Base-by-base conservation (phyloP, 805 yeast genomes). In the Candida verbasci region DNA sequence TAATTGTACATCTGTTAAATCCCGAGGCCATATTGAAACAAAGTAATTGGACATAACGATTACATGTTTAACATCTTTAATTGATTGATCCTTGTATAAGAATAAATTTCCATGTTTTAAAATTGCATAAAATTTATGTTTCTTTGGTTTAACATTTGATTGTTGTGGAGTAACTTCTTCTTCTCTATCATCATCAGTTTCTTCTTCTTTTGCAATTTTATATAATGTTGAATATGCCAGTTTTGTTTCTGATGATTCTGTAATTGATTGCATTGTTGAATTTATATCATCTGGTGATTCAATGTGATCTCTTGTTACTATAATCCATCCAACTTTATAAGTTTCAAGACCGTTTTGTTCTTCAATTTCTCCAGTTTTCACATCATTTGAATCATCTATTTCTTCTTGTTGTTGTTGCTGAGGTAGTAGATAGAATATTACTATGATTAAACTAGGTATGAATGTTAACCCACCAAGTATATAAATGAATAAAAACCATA, bases 71-170 rank as follows among this genome's bases (percentile, higher is more conserved):
- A 84, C 81, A 55, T 79, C 78, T 50, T 68, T 72, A 53, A 77
- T 69, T 32, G 68, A 64, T 41, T 81, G 83, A 51, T 84, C 86
- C 41, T 77, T 76, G 60, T 86, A 91, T n/a, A 93, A 64, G 52
- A 89, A 86, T 37, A 93, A 60, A 52, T 88, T 88, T 0, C 96
- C 95, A 50, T 89, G 96, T 49, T 85, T 82, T 35, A 88, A 63
- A 0, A 85, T 78, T 1, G 82, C 89, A 54, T 61, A 84, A 51
- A 70, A 84, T 28, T 78, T 62, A 50, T 81, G 85, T 49, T 76
- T 80, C 46, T 66, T 70, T 17, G 56, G 62, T 4, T 53, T 48
- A 16, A 50, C 40, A 16, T 45, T 52, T 29, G 17, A 29, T 12
- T 17, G 18, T 21, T 17, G 35, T 5, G 35, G 35, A 7, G 16